Conservation (phyloP, 805 yeast species). For the Metschnikowia arizonensis region DNA sequence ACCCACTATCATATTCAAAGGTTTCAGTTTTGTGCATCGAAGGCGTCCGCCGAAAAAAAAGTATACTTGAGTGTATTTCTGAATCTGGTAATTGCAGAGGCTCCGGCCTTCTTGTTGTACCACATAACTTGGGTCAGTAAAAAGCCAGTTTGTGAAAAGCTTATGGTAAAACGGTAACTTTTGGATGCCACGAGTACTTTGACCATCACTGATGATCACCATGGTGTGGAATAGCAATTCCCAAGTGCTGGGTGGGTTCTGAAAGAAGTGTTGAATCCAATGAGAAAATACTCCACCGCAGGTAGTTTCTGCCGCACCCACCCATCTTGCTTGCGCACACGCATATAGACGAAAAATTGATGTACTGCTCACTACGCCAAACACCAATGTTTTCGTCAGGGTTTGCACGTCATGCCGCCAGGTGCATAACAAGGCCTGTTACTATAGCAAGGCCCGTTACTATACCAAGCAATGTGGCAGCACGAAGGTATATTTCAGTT, state of each 20-base stretch:
- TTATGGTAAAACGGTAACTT: constrained; percentile 6
- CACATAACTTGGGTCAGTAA: constrained; percentile 22
- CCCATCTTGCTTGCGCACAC: neutral
- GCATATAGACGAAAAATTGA: neutral
- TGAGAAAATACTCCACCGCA: neutral
- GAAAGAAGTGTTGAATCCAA: neutral
- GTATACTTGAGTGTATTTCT: constrained; percentile 28
- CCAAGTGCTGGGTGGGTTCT: neutral
- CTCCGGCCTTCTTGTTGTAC: constrained; percentile 1
- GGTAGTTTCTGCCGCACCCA: constrained; percentile 3
- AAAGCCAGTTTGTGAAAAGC: constrained; percentile 22
- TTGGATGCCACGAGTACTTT: neutral
- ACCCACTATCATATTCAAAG: constrained; percentile 37
- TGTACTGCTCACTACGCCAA: neutral
- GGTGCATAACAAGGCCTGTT: neutral
- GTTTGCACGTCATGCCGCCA: neutral
- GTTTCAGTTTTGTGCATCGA: constrained; percentile 40
- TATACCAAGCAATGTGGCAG: too few species aligned
- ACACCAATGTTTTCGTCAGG: neutral
- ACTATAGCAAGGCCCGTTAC: too few species aligned
- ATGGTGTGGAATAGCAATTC: neutral
- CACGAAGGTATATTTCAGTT: neutral
- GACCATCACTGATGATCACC: constrained; percentile 1
- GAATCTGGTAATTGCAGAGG: constrained; percentile 42
- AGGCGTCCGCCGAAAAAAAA: constrained; percentile 67